Conservation (phyloP, 768 basidiomycete species). For the Naganishia vishniacii region DNA sequence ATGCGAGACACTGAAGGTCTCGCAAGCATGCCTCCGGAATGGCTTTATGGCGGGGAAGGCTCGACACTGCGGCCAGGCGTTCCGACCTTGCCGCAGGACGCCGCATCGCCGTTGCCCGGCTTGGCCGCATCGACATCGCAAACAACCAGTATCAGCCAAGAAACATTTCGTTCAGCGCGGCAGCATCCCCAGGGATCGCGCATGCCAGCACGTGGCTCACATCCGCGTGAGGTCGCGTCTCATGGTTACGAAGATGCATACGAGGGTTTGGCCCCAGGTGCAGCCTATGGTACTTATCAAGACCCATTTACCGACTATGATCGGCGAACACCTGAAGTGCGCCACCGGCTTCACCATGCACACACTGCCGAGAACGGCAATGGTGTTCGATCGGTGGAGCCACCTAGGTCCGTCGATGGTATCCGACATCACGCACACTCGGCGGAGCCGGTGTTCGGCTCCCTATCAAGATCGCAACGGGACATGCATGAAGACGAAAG, state of each 20-base stretch:
- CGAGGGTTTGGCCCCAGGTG: background rate
- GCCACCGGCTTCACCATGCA: constrained; percentile 8
- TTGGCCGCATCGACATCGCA: background rate
- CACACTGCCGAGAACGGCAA: background rate
- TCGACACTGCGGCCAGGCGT: constrained; percentile 5
- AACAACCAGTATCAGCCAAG: background rate
- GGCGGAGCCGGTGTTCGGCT: background rate
- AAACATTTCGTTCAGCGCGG: background rate
- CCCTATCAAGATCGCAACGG: background rate
- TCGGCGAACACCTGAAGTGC: constrained; percentile 1
- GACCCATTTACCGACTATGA: constrained; percentile 9
- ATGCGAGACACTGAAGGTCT: constrained; percentile 10
- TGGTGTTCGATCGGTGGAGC: background rate
- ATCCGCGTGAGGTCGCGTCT: background rate
- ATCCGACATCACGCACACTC: background rate
- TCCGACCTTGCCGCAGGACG: background rate
- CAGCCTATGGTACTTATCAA: constrained; percentile 8
- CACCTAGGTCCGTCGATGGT: background rate
- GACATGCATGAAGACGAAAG: background rate
- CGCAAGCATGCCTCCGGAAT: constrained; percentile 13
- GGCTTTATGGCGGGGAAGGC: constrained; percentile 12
- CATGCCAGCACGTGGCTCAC: background rate
- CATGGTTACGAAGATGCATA: constrained; percentile 8
- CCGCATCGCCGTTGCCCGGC: background rate
- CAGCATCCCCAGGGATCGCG: constrained; percentile 5